These are phyloP conservation scores for Asterophora parasitica DNA, from an alignment of 768 basidiomycete species.

Conservation along the genomic window DNA sequence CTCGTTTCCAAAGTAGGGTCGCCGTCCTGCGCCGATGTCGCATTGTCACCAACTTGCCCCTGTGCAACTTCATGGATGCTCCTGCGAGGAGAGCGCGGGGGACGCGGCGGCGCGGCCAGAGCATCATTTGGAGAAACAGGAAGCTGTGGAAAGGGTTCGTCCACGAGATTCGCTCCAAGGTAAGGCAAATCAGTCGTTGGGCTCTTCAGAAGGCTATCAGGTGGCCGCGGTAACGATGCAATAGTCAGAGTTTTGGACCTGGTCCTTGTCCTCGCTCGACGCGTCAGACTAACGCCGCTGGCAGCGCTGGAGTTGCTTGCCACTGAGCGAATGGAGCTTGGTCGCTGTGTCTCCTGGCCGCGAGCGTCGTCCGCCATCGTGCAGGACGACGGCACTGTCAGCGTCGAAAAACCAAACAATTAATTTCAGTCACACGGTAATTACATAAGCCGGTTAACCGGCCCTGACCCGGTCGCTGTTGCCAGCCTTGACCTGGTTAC, in stretches of 20 bases:
- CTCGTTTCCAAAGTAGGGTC: background rate
- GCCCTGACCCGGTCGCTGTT: too few relatives aligned
- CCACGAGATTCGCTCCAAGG: conserved; percentile 22
- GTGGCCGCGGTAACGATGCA: conserved; percentile 19
- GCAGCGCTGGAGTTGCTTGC: conserved; percentile 46
- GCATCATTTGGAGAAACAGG: conserved; percentile 10
- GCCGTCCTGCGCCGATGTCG: conserved; percentile 1
- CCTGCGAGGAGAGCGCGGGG: conserved; percentile 25
- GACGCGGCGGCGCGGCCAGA: conserved; percentile 18
- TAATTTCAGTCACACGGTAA: conserved; percentile 10
- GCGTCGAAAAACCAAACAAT: conserved; percentile 2
- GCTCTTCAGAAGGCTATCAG: conserved; percentile 21
- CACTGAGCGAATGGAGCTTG: conserved; percentile 41
- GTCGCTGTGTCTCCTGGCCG: conserved; percentile 21
- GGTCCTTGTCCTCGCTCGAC: conserved; percentile 48
- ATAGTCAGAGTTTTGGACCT: conserved; percentile 50
- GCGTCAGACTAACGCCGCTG: conserved; percentile 46
- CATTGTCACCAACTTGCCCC: background rate
- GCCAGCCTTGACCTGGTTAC: background rate
- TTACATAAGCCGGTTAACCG: conserved; percentile 11
- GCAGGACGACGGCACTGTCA: conserved; percentile 17
- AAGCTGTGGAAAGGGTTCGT: conserved; percentile 20
- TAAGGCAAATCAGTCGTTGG: conserved; percentile 30
- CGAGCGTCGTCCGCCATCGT: conserved; percentile 21
- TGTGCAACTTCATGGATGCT: conserved; percentile 4